Evolutionary conservation across 2,329 filamentous ascomycete species (phyloP), one percentile per base, ranked within the genome.

Genomic region (Colletotrichum sp.): DNA sequence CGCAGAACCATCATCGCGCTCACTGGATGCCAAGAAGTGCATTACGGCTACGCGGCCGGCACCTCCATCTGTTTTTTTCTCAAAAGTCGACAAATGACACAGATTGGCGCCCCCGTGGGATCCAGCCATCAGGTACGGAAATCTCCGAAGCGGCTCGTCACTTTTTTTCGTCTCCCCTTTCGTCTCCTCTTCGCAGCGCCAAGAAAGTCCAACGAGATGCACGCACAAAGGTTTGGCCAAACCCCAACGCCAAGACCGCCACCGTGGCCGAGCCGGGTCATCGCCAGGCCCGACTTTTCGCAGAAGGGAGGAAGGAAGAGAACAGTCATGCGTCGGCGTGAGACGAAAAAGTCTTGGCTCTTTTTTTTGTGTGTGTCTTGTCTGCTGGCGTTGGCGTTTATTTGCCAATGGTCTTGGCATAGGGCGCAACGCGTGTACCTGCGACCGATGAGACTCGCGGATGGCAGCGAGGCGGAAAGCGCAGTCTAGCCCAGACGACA

Each of bases 171-270:
- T 26, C 8, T 15, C 5, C 9, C 21, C 21, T 15, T 21, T n/a
- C 24, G 16, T 39, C 36, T 39, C 36, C 36, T 39, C 36, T 39
- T 9, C 36, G 36, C 36, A 18, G 44, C 7, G 69, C 69, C 69
- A 76, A 69, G 18, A 16, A 21, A 5, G 6, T 18, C 18, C 32
- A n/a, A 13, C 15, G 21, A 21, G 15, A 32, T 24, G 6, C 6
- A 15, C 8, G 18, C 34, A n/a, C 67, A 62, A 60, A 52, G 21
- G 21, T 32, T 26, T 16, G 15, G n/a, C 36, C 39, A 49, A n/a
- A 30, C 59, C 30, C 39, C n/a, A 44, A 72, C 21, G 69, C 73
- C 73, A 72, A 75, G 72, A 32, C 18, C 68, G 68, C 68, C 68
- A 52, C 34, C 18, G 57, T 52, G 55, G 52, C 66, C 52, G 66